Evolutionary conservation across 495 filamentous ascomycete species (phyloP), one percentile per base, ranked within the genome.

Genomic region (Penicillium waksmanii): DNA sequence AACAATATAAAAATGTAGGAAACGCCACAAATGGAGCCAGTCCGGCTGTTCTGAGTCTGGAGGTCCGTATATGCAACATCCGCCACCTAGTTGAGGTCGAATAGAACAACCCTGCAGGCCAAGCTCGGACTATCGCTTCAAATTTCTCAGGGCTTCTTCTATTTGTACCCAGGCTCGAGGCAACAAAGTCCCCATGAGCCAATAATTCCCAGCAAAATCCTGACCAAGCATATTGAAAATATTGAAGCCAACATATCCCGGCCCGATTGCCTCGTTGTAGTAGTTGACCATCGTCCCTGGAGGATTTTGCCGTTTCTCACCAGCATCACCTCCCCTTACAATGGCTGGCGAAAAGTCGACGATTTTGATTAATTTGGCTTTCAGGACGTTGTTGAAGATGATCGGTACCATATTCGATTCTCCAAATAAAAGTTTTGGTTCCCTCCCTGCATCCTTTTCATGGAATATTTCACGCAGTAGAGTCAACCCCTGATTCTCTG

Each of bases 341-440:
- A 67, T 58, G 3, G 64, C 61, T 2, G 60, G 51, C 7, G 46
- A 34, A 31, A 67, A 64, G 23, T 61, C 47, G 3, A 52, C 57
- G 47, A 34, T 21, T 33, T 55, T 53, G 13, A 63, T 67, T 25
- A 67, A 43, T 5, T 64, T 56, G 0, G 58, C 58, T 35, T 64
- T 67, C 47, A 58, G 52, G 13, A 67, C 21, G 36, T 67, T 67
- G 49, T 67, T 64, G 48, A 63, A 54, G 7, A 63, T 10, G 9
- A 67, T 44, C 1, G 49, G 38, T 5, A 58, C 23, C 11, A 38
- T 36, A 21, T 61, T 34, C 10, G 61, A 34, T n/a, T 58, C 42
- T 2, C 64, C 64, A 23, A 64, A 67, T 2, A 64, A 13, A 4
- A 67, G 46, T 17, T 51, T 42, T 15, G 57, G 61, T 3, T 18